phyloP scores from a whole-genome alignment of 192 early-diverging fungal genomes.

The Coemansia sp. region DNA sequence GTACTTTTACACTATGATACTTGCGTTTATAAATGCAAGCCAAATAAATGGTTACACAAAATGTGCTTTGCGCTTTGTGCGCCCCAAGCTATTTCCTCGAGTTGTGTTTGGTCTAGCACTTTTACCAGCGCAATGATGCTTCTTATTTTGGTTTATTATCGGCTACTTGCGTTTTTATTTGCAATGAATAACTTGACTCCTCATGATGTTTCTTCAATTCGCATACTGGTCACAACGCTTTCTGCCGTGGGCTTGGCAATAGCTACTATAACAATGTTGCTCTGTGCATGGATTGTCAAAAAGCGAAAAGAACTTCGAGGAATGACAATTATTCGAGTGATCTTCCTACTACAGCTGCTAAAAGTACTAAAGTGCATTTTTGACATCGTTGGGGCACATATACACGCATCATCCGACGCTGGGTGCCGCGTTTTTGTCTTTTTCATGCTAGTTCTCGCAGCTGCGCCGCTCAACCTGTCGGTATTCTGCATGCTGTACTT shows the following conservation, averaged over 20 bases:
- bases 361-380: slow-evolving; percentile 14
- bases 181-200: slow-evolving; percentile 27
- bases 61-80: neutral
- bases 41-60: no score
- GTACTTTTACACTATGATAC: no score
- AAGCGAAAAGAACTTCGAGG: slow-evolving; percentile 21
- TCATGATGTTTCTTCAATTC: slow-evolving; percentile 17
- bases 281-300: slow-evolving; percentile 14
- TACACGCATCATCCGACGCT: neutral
- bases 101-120: neutral
- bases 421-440: slow-evolving; percentile 25
- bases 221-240: slow-evolving; percentile 13
- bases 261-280: slow-evolving; percentile 8
- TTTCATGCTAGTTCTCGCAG: slow-evolving; percentile 13
- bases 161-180: neutral
- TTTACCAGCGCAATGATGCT: neutral
- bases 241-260: slow-evolving; percentile 12
- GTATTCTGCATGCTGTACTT: slow-evolving; percentile 39
- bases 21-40: no score
- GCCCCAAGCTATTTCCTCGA: neutral
- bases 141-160: neutral
- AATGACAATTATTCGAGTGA: slow-evolving; percentile 40
- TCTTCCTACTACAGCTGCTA: slow-evolving; percentile 30
- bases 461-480: slow-evolving; percentile 30
- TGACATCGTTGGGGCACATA: slow-evolving; percentile 14